Evolutionary conservation across 2,329 filamentous ascomycete genomes (phyloP).

Genomic region (Calonectria pauciramosa): DNA sequence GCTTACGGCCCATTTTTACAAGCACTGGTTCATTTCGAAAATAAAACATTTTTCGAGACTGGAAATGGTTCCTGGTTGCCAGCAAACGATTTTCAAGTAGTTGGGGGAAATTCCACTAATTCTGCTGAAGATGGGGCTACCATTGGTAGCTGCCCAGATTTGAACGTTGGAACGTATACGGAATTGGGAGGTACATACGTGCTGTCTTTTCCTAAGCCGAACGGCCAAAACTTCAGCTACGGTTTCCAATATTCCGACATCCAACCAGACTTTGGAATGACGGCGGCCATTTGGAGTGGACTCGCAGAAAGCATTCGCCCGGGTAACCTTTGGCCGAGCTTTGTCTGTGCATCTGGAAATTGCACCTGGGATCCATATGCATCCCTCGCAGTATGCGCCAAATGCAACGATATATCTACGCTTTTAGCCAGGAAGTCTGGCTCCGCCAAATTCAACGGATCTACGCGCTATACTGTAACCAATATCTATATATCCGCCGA

Average conservation of each 20-base stretch:
- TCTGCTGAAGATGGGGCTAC: not conserved
- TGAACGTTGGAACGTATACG: not conserved
- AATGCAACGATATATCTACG: slow-evolving; percentile 1
- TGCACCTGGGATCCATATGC: slow-evolving; percentile 25
- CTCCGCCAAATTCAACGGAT: not conserved
- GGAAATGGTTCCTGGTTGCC: not conserved
- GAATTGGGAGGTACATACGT: not conserved
- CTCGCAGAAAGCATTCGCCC: not conserved
- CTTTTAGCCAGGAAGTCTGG: not conserved
- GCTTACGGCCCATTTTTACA: slow-evolving; percentile 26
- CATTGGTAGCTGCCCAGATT: not conserved
- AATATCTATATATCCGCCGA: not conserved
- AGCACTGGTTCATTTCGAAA: slow-evolving; percentile 18
- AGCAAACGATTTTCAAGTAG: no score
- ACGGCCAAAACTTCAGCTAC: not conserved
- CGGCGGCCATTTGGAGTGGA: slow-evolving; percentile 20
- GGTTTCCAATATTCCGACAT: not conserved
- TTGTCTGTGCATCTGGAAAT: slow-evolving; percentile 23
- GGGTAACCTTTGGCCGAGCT: not conserved
- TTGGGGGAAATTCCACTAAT: not conserved
- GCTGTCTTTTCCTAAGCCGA: not conserved
- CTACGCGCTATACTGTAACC: no score
- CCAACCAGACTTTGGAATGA: slow-evolving; percentile 20
- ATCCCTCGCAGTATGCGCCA: slow-evolving; percentile 13
- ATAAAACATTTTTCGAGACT: not conserved